Base-by-base conservation (phyloP, 345 rosid species). In the Gynandropsis gynandra region DNA sequence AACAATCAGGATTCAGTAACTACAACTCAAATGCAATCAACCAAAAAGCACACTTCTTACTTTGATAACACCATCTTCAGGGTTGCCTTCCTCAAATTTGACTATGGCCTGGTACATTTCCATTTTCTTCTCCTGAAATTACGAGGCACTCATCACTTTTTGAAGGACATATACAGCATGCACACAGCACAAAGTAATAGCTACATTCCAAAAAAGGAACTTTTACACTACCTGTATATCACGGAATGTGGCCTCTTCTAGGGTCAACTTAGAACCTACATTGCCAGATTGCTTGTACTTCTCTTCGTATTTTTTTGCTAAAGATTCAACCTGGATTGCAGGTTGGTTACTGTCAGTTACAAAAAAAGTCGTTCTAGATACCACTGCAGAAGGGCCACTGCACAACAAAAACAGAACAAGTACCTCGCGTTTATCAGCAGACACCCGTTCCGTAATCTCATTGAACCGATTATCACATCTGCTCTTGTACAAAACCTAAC, bases 221-320 rank as follows among this genome's bases (percentile, higher is more conserved):
- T 68, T 44, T 51, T 19, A 46, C 42, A 65, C 27, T 70, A 92
- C 98, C 95, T 92, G 98, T 73, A 87, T 76, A 78, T 87, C 95
- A 27, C 97, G 97, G 71, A 92, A 92, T 15, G 98, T 85, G 33
- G 98, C 87, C 75, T 92, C 95, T 69, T 92, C 98, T 57, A 87
- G 76, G 47, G 86, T 78, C 70, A 92, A 69, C 59, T 76, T 85
- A 61, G 96, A 85, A 56, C 95, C 95, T 21, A 82, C 98, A 76
- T 82, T 89, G 51, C 97, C 97, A 48, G 80, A 52, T 78, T 81
- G 67, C 77, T 72, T 85, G 78, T 74, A 92, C 74, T 92, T 92
- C 76, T 87, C 94, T 65, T 82, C 95, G n/a, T 92, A 92, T 61
- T 78, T 92, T 63, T 71, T 85, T 1, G 83, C 76, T 69, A 85